These are phyloP conservation scores for Epichloe aotearoae DNA, from an alignment of 2,329 filamentous ascomycete species.

Conservation along the genomic window DNA sequence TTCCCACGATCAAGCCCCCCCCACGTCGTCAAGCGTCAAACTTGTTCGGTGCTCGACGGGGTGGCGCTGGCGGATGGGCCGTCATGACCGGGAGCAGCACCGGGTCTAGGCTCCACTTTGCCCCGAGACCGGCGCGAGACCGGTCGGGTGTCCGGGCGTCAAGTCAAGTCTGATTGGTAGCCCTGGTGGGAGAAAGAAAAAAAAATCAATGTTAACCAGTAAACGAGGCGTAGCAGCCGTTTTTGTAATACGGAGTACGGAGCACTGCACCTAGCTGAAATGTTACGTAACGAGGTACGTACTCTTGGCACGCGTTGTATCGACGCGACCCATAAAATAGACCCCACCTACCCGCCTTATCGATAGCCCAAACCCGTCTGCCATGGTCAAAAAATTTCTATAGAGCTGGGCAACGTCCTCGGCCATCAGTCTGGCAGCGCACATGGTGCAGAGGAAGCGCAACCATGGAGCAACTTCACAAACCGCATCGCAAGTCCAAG, in stretches of 20 bases:
- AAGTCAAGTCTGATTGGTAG: too few species aligned
- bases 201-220: too few species aligned
- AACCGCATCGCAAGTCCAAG: slow-evolving; percentile 75
- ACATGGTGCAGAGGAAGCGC: slow-evolving; percentile 3
- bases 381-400: slow-evolving; percentile 3
- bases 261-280: too few species aligned
- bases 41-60: neutral
- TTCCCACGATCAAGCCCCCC: neutral
- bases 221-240: too few species aligned
- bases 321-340: neutral
- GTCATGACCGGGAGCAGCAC: neutral
- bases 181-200: too few species aligned
- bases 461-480: slow-evolving; percentile 67
- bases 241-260: too few species aligned
- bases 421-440: neutral
- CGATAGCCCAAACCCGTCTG: slow-evolving; percentile 1
- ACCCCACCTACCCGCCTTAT: neutral
- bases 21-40: neutral
- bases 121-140: neutral
- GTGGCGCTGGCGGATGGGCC: neutral
- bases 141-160: too few species aligned
- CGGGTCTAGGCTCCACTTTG: neutral
- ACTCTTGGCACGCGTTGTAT: neutral
- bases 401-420: neutral
- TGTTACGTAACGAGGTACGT: neutral